These are phyloP conservation scores for Coemansia sp. DNA, from an alignment of 192 early-diverging fungal species.

Conservation along the genomic window DNA sequence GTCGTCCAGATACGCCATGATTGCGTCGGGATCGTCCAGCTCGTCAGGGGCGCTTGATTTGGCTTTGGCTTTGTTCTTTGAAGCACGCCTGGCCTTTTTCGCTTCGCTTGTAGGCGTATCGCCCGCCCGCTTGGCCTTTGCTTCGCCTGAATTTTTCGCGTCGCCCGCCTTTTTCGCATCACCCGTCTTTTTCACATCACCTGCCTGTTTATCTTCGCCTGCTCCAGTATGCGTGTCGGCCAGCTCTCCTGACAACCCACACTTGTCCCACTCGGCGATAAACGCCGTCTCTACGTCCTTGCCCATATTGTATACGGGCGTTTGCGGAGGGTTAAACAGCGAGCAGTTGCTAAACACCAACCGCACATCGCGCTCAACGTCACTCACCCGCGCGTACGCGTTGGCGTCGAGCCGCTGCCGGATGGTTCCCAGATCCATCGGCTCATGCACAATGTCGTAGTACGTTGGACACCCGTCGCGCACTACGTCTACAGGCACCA, in stretches of 20 bases:
- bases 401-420: conserved; percentile 40
- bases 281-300: conserved; percentile 58
- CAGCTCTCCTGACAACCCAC: not conserved
- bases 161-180: no score
- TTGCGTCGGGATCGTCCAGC: conserved; percentile 32
- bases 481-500: conserved; percentile 62
- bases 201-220: no score
- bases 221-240: no score
- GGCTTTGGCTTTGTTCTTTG: not conserved
- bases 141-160: not conserved
- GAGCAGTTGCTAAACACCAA: conserved; percentile 68
- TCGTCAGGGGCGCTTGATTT: not conserved
- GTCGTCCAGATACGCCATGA: conserved; percentile 14
- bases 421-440: conserved; percentile 69
- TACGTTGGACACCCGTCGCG: conserved; percentile 66
- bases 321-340: conserved; percentile 69
- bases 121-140: conserved; percentile 3
- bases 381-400: conserved; percentile 35
- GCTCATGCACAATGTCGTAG: conserved; percentile 61
- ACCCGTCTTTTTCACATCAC: no score
- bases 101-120: not conserved
- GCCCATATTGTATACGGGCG: conserved; percentile 66
- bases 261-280: conserved; percentile 51
- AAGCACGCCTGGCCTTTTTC: not conserved
- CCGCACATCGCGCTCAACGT: conserved; percentile 57